Evolutionary conservation across 768 basidiomycete genomes (phyloP), one percentile per base, ranked within the genome.

Genomic region (Mycena latifolia): DNA sequence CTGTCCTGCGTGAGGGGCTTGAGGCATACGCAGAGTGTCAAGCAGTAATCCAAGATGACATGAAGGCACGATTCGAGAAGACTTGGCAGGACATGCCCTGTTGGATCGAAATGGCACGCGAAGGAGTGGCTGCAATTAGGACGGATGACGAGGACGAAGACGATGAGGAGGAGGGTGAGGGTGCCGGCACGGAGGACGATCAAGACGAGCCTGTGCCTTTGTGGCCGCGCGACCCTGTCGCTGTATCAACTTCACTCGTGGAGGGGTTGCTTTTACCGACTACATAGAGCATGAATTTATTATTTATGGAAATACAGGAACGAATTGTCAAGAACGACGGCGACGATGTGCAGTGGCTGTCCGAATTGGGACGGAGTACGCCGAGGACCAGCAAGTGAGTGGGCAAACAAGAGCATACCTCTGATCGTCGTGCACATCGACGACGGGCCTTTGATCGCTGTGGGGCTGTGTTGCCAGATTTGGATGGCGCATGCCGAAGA

Each of bases 11-110:
- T 3, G 41, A 43, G 11, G 41, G 41, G 41, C 39, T 48, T 25
- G 25, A 24, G 6, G 60, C 50, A 8, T 61, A 61, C 25, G 37
- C 60, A 0, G 50, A 52, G 15, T 27, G 60, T 17, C 60, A 61
- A 50, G 39, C 60, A 2, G 2, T 3, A 2, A 53, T 61, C 14
- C 50, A 43, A 7, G 48, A 28, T 15, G 18, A 27, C 24, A 29
- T 61, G 50, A 51, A 47, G 50, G n/a, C 10, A 15, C 37, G 52
- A 11, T 61, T 61, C 27, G 51, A 43, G 27, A 11, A 1, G 22
- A 24, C 31, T 15, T 61, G 60, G 60, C 18, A 7, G 8, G 50
- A 53, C 18, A 39, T 61, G 9, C 18, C 60, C 1, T 10, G 1
- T 6, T 52, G 41, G 50, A 31, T 53, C 8, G 48, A n/a, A 3